Base-by-base conservation (phyloP, 768 basidiomycete species). In the Mycena rebaudengoi region DNA sequence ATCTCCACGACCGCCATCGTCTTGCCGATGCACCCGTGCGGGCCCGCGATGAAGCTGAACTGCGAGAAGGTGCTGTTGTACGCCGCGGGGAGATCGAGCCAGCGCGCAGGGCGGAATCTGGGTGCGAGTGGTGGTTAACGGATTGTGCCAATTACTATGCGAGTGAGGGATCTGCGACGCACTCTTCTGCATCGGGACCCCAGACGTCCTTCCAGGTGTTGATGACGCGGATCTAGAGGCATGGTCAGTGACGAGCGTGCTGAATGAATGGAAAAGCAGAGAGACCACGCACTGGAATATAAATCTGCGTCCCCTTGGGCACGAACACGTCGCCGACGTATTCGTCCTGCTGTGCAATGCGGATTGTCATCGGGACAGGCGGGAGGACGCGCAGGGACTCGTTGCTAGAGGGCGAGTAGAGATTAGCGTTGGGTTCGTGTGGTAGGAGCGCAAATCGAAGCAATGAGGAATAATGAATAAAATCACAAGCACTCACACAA, bases 121-220 rank as follows among this genome's bases (percentile, higher is more conserved):
- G n/a, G n/a, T n/a, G n/a, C 32, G 40, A 28, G 29, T 32, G 18
- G 11, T 11, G n/a, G n/a, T n/a, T n/a, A 28, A 32, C 33, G 44
- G 16, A 33, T 37, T n/a, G n/a, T n/a, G n/a, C 10, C 40, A 30
- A 21, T 13, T 37, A 50, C 29, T 20, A n/a, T n/a, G n/a, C n/a
- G n/a, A n/a, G n/a, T n/a, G n/a, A n/a, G n/a, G n/a, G n/a, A n/a
- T n/a, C n/a, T n/a, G n/a, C 55, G 1, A 35, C 49, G 26, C 26
- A 83, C 80, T 81, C 79, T 63, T 83, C 81, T 4, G 83, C 83
- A 62, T 86, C 82, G 54, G 78, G 77, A 13, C 84, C 84, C 84
- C 83, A 86, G 11, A 82, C 63, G 20, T 73, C 79, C 54, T 80
- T 81, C 78, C 80, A 83, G 1, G 83, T 84, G 65, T 86, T 86